A percentile compares a stretch with the other conserved stretches of the same genome.
Conservation (phyloP, 148 eudicot species). For the Heliamphora exappendiculata region DNA sequence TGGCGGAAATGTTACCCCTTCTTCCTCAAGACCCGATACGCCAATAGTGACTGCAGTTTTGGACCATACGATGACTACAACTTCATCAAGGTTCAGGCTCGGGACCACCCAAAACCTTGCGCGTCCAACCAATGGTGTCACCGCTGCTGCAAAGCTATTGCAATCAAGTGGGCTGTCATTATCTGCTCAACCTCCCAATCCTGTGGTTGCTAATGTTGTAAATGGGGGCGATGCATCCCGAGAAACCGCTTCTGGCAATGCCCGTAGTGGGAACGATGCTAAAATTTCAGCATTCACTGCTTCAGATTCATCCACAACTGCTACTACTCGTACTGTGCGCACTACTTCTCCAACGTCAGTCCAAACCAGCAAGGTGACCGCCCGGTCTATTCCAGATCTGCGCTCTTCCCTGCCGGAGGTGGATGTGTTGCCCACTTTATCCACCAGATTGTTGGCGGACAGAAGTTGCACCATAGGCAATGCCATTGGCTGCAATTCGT, state of each 20-base stretch:
- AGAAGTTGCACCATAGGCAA: constrained; percentile 4
- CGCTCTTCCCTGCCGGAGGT: constrained; percentile 29
- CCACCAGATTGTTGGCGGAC: constrained; percentile 16
- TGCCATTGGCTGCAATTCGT: constrained; percentile 18
- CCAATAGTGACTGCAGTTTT: constrained; percentile 20
- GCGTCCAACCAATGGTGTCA: constrained; percentile 4
- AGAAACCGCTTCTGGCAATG: constrained; percentile 18
- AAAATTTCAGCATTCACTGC: not conserved
- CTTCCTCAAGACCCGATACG: constrained; percentile 34
- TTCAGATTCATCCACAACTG: constrained; percentile 18
- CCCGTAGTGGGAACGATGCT: not conserved
- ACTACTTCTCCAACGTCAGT: not conserved
- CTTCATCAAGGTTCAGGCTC: constrained; percentile 28
- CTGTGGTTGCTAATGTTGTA: not conserved
- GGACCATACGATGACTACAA: constrained; percentile 27
- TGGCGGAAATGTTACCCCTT: not conserved
- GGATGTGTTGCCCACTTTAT: constrained; percentile 4
- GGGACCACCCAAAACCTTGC: not conserved
- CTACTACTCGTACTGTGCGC: constrained; percentile 6
- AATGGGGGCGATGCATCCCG: constrained; percentile 6
- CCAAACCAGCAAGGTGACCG: constrained; percentile 4
- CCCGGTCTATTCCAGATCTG: constrained; percentile 9
- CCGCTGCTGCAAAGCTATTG: constrained; percentile 52
- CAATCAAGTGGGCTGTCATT: constrained; percentile 31
- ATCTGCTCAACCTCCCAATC: constrained; percentile 10